Evolutionary conservation across 176 grass and related monocot genomes (phyloP).

Genomic region (Pharus latifolius): DNA sequence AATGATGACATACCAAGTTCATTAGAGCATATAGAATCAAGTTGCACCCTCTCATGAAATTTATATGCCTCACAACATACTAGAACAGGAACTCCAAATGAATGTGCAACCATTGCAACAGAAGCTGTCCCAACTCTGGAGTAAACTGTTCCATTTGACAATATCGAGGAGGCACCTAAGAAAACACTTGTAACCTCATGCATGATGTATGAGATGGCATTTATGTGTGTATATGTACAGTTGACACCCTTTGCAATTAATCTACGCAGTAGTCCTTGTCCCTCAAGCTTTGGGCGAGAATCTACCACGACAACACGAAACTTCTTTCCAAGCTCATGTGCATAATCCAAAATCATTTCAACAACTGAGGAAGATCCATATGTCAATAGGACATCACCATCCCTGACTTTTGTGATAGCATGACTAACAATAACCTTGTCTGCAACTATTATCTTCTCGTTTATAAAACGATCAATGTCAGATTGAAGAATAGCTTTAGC

Average conservation of each 20-base stretch:
- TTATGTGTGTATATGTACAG: slow-evolving; percentile 72
- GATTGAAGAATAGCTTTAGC: slow-evolving; percentile 62
- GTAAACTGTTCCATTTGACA: slow-evolving; percentile 78
- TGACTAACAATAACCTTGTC: slow-evolving; percentile 62
- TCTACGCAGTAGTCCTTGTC: slow-evolving; percentile 39
- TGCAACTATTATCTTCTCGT: slow-evolving; percentile 73
- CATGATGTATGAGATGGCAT: slow-evolving; percentile 76
- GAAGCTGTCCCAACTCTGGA: slow-evolving; percentile 59
- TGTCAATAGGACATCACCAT: slow-evolving; percentile 67
- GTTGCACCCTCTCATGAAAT: slow-evolving; percentile 78
- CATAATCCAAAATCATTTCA: slow-evolving; percentile 70
- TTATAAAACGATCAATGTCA: slow-evolving; percentile 81
- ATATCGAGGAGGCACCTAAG: slow-evolving; percentile 59
- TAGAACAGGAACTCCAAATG: slow-evolving; percentile 60
- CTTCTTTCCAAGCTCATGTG: slow-evolving; percentile 43
- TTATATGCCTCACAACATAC: slow-evolving; percentile 84
- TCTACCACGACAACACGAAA: slow-evolving; percentile 64
- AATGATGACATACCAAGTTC: slow-evolving; percentile 50
- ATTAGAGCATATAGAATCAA: slow-evolving; percentile 82
- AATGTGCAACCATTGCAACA: slow-evolving; percentile 73
- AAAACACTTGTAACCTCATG: slow-evolving; percentile 72
- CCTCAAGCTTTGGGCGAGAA: slow-evolving; percentile 61
- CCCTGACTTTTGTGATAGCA: slow-evolving; percentile 60
- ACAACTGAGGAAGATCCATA: slow-evolving; percentile 65
- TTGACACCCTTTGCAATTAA: slow-evolving; percentile 57